Base-by-base conservation (phyloP, 495 filamentous ascomycete species). In the Chaetomidium leptoderma region DNA sequence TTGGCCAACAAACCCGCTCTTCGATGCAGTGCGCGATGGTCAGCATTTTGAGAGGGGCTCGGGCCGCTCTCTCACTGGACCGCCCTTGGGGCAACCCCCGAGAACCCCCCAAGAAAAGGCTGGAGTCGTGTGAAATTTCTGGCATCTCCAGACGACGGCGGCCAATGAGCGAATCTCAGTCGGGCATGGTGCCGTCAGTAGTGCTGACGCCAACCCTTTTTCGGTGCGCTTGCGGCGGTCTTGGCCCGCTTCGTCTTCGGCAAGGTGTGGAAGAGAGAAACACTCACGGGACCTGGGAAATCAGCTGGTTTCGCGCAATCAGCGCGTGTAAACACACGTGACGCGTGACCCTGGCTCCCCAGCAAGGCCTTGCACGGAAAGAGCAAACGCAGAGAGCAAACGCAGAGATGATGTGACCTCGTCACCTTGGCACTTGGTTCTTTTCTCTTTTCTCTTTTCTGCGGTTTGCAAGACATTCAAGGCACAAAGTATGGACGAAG, bases 161-260 rank as follows among this genome's bases (percentile, higher is more conserved):
- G 21, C 45, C 45, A 48, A 48, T 48, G 17, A 48, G 27, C 45
- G 29, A 9, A 9, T 16, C n/a, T n/a, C 16, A 17, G 29, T 13
- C 6, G 17, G 14, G 8, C 16, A 26, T 4, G 4, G 10, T 35
- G 47, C 11, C 32, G 47, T 11, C 19, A 30, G 3, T 50, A 50
- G 47, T 50, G 47, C 47, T 50, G 47, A 50, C 47, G 47, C 47
- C 24, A 50, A 17, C 33, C n/a, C 16, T 50, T 6, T 36, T 36
- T 50, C n/a, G 47, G 47, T 24, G 11, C 47, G 32, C 30, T 30
- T 7, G 17, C 19, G 13, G 30, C 30, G 47, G 47, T 23, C 19
- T 35, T 11, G 47, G 16, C 32, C 29, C 10, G 11, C n/a, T 21
- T 35, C n/a, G 30, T 2, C 19, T 50, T 46, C 21, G 35, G 35